phyloP scores from a whole-genome alignment of 2,329 filamentous ascomycete genomes.

The Pseudogymnoascus sp. region DNA sequence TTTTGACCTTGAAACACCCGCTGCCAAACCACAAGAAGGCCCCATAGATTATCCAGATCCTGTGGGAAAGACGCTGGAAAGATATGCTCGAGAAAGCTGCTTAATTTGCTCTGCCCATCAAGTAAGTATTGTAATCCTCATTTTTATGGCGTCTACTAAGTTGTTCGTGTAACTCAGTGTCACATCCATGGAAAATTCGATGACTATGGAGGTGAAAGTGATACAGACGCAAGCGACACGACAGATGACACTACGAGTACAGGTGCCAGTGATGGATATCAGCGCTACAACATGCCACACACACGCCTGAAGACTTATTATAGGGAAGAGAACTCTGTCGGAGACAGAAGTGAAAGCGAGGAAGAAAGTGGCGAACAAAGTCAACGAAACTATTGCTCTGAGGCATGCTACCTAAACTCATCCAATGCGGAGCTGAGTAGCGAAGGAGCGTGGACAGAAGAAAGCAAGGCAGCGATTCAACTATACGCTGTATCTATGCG shows the following conservation, averaged over 20 bases:
- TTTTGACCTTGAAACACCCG: background rate
- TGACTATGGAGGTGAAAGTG: background rate
- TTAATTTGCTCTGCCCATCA: background rate
- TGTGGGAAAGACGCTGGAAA: background rate
- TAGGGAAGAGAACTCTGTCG: background rate
- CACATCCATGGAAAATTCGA: background rate
- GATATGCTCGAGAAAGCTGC: background rate
- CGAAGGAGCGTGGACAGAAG: background rate
- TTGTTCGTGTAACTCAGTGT: background rate
- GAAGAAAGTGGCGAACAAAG: background rate
- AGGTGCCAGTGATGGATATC: background rate
- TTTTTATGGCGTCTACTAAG: background rate
- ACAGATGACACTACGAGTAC: background rate
- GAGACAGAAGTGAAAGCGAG: background rate
- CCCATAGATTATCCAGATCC: background rate
- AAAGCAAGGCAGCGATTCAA: background rate
- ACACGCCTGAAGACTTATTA: background rate
- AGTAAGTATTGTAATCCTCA: background rate
- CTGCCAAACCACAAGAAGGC: background rate
- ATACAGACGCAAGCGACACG: background rate
- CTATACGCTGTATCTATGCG: background rate
- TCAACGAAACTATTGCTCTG: background rate
- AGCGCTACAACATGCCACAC: background rate
- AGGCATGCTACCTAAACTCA: background rate
- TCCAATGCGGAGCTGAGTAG: background rate